A percentile compares a stretch with the other conserved stretches of the same genome.
These are phyloP conservation scores for Vanrija pseudolonga DNA, from an alignment of 1,284 basidiomycete species.

Conservation along the genomic window DNA sequence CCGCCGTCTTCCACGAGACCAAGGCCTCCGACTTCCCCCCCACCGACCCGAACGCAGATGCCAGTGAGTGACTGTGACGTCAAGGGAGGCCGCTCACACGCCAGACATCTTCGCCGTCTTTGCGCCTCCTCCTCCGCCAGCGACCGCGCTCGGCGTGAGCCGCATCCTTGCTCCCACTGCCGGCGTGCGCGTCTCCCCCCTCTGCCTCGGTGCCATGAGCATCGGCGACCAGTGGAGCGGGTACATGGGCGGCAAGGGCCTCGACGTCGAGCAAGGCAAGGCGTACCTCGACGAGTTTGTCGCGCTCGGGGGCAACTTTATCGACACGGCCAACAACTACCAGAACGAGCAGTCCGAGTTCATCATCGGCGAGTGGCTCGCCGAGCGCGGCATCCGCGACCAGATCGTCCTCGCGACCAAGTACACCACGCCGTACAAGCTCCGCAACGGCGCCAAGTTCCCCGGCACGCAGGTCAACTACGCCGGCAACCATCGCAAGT, in stretches of 20 bases:
- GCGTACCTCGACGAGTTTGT: constrained; percentile 45
- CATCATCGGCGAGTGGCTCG: constrained; percentile 51
- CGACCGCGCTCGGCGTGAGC: constrained; percentile 45
- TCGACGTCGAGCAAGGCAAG: constrained; percentile 25
- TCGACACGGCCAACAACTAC: constrained; percentile 48
- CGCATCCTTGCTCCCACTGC: constrained; percentile 52
- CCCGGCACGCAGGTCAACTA: constrained; percentile 40
- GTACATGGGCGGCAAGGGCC: constrained; percentile 21
- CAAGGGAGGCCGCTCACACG: neutral
- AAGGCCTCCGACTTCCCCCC: too few species aligned
- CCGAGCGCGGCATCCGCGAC: constrained; percentile 31
- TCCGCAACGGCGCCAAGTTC: constrained; percentile 28
- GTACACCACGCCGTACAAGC: constrained; percentile 32
- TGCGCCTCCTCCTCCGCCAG: constrained; percentile 16
- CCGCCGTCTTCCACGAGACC: too few species aligned
- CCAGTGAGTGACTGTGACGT: neutral
- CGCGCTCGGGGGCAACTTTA: constrained; percentile 43
- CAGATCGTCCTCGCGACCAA: constrained; percentile 31
- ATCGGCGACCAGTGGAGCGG: constrained; percentile 52
- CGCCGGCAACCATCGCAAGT: constrained; percentile 42
- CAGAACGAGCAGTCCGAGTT: constrained; percentile 43
- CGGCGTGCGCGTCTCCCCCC: constrained; percentile 52
- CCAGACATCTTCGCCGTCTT: neutral
- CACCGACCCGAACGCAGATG: too few species aligned
- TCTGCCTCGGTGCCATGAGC: constrained; percentile 55